Evolutionary conservation across 2,329 filamentous ascomycete species (phyloP), one percentile per base, ranked within the genome.

Genomic region (Fusarium drepaniforme): DNA sequence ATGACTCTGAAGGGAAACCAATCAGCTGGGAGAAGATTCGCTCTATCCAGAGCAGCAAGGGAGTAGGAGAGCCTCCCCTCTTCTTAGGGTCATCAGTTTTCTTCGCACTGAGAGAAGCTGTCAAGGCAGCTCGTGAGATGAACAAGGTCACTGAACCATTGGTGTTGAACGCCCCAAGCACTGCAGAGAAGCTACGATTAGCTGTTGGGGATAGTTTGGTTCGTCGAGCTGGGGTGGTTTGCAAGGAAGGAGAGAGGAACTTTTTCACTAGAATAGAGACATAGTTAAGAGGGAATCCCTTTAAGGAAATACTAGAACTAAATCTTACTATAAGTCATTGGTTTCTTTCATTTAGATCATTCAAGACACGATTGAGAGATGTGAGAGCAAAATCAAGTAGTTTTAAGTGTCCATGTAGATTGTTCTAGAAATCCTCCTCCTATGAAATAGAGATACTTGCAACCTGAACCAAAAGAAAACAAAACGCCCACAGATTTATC

Each of bases 121-220:
- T 65, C 23, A 68, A 60, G 15, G 66, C 66, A 5, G 66, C 66
- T 21, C 56, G 66, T 18, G 33, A 65, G 33, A 68, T 68, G 66
- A 68, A 68, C 49, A 60, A 68, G 2, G 23, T 60, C 6, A 38
- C 51, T 4, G 66, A 65, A 4, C 60, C 51, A 2, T 23, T 68
- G 25, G 23, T 30, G 4, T 12, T 59, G 35, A 18, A 59, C 23
- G 56, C 56, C 4, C 56, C 56, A 6, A 25, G 56, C 33, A 59
- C 56, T 18, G 56, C 56, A 38, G 56, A 59, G 35, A 59, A 59
- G 35, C 15, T 59, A 8, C 21, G 56, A 7, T 9, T 59, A 15
- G 35, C 56, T 38, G 56, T 59, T n/a, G 56, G 33, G 1, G 56
- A 59, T 8, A n/a, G 18, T 5, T 4, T 59, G 23, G 35, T 59